Base-by-base conservation (phyloP, 257 asterid species). In the Fraxinus anomala region DNA sequence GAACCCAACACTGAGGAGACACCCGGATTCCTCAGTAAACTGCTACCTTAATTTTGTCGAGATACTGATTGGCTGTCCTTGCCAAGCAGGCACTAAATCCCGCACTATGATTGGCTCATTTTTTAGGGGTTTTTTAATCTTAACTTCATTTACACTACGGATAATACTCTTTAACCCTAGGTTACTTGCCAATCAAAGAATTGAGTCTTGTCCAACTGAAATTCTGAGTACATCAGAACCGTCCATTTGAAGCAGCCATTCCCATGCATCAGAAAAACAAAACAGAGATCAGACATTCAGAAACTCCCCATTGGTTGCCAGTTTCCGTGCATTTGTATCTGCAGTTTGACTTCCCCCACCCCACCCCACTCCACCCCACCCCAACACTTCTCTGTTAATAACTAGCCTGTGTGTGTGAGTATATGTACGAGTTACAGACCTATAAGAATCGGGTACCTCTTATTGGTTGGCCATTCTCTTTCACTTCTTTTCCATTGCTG, bases 31-130 rank as follows among this genome's bases (percentile, higher is more conserved):
- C 81, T 82, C 65, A 83, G 70, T 85, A 86, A 77, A 73, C 86
- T 84, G 78, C 86, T 49, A 88, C 97, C 99, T 91, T 95, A 95
- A 89, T 86, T 88, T 91, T 89, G 72, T 87, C 99, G 97, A 95
- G 87, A 44, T 81, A 85, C 83, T 89, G 96, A 89, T 86, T 94
- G 96, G 96, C 87, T 88, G 90, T 86, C 72, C 74, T 77, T 81
- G 86, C 88, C 89, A 42, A 80, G 84, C 83, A 88, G 91, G 86
- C 49, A 79, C 87, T 74, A 70, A 77, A 79, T 84, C 97, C 85
- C 76, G 83, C 74, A 51, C 78, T 76, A 74, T 82, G 82, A 91
- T 91, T 86, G 92, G 89, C 78, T 81, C 89, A 78, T 75, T 1
- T 56, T 86, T 86, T 37, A 80, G 79, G 82, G 70, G 67, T 30